phyloP scores from a whole-genome alignment of 2,329 filamentous ascomycete genomes.

The Calonectria fujianensis region DNA sequence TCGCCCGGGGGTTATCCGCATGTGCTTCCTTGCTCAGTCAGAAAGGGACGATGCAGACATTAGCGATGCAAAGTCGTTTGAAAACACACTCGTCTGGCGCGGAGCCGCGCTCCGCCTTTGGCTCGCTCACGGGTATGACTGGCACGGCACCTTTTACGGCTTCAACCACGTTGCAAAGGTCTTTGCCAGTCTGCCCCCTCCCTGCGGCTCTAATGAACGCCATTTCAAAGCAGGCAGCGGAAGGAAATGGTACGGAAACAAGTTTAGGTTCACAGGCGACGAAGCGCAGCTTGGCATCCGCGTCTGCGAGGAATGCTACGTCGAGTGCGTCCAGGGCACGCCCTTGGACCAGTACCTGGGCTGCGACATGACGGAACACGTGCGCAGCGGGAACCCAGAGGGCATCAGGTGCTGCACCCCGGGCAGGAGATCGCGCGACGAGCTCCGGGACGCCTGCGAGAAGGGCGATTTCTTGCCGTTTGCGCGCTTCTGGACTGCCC shows the following conservation, averaged over 20 bases:
- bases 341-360: constrained; percentile 32
- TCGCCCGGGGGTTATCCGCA: constrained; percentile 20
- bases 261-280: constrained; percentile 26
- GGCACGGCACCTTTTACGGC: constrained; percentile 30
- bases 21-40: constrained; percentile 29
- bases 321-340: constrained; percentile 32
- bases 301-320: constrained; percentile 39
- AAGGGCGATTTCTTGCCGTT: constrained; percentile 29
- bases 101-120: constrained; percentile 19
- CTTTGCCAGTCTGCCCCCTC: constrained; percentile 27
- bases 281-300: constrained; percentile 20
- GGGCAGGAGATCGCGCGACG: constrained; percentile 7
- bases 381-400: neutral
- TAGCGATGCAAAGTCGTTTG: constrained; percentile 18
- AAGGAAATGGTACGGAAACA: constrained; percentile 37
- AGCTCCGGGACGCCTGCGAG: constrained; percentile 28
- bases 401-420: constrained; percentile 27
- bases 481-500: constrained; percentile 26
- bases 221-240: constrained; percentile 19
- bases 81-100: constrained; percentile 32
- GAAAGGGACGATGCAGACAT: neutral
- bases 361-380: constrained; percentile 28
- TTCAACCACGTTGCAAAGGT: constrained; percentile 19
- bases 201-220: constrained; percentile 15
- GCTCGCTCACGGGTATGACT: constrained; percentile 31